phyloP scores from a whole-genome alignment of 2,329 filamentous ascomycete species.

The Trichothecium sympodiale region DNA sequence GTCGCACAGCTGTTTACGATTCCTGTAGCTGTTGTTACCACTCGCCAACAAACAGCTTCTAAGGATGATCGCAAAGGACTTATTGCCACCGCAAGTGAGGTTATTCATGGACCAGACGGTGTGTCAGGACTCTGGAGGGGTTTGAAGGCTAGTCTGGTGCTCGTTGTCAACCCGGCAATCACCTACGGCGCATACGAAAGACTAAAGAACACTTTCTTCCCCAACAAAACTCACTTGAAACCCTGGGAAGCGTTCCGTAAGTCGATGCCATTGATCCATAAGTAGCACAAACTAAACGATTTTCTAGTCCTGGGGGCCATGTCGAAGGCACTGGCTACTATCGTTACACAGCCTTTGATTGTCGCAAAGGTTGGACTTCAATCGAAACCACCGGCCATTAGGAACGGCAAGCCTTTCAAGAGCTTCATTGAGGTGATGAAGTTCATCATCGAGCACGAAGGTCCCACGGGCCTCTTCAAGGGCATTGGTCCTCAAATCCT shows the following conservation, averaged over 20 bases:
- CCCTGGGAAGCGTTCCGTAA: constrained; percentile 86
- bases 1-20: constrained; percentile 94
- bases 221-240: constrained; percentile 62
- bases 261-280: no score
- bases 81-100: constrained; percentile 77
- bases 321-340: constrained; percentile 85
- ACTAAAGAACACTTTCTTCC: constrained; percentile 66
- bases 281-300: background rate
- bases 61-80: constrained; percentile 79
- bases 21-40: constrained; percentile 89
- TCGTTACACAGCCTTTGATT: constrained; percentile 88
- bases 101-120: constrained; percentile 83
- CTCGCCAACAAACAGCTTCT: constrained; percentile 84
- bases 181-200: constrained; percentile 96
- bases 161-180: constrained; percentile 93
- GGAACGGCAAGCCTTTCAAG: constrained; percentile 85
- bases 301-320: constrained; percentile 71
- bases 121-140: constrained; percentile 86
- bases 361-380: constrained; percentile 96
- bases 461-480: constrained; percentile 78
- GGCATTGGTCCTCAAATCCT: constrained; percentile 88
- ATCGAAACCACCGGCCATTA: constrained; percentile 74
- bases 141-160: constrained; percentile 86
- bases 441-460: constrained; percentile 87
- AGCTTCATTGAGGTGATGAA: constrained; percentile 89